These are phyloP conservation scores for Bonia amplexicaulis DNA, from an alignment of 176 grass and related monocot species.

Conservation along the genomic window DNA sequence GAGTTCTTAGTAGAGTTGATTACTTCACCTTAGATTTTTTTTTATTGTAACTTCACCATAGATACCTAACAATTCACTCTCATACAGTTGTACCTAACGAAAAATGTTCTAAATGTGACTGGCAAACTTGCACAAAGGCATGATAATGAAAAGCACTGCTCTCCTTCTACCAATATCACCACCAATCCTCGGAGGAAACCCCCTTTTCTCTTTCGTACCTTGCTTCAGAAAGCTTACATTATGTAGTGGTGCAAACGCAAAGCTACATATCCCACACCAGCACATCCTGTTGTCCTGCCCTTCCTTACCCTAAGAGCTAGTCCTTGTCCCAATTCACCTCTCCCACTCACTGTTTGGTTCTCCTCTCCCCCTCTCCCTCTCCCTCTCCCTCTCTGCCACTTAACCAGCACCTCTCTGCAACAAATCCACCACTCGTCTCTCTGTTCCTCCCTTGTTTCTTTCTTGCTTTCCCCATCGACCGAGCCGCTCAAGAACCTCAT, in stretches of 20 bases:
- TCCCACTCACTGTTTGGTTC: background rate
- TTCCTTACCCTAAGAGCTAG: background rate
- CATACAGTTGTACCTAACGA: background rate
- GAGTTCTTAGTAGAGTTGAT: background rate
- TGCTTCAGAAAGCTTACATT: background rate
- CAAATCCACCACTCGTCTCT: background rate
- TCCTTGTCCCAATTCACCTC: slow-evolving; percentile 12
- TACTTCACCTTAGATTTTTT: background rate
- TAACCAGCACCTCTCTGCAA: background rate
- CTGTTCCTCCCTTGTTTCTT: background rate
- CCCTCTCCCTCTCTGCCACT: background rate
- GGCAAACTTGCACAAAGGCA: background rate
- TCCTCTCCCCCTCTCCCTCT: background rate
- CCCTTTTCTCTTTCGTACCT: background rate
- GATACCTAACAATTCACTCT: background rate
- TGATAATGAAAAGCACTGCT: background rate
- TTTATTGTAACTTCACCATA: background rate
- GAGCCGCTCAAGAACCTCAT: background rate
- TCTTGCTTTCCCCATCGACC: background rate
- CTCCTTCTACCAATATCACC: background rate
- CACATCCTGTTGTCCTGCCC: background rate
- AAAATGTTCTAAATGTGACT: background rate
- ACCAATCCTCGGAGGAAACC: background rate
- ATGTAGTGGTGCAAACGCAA: background rate
- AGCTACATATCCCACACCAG: background rate